Conservation (phyloP, 139 green algal species). For the Chlorella vulgaris region DNA sequence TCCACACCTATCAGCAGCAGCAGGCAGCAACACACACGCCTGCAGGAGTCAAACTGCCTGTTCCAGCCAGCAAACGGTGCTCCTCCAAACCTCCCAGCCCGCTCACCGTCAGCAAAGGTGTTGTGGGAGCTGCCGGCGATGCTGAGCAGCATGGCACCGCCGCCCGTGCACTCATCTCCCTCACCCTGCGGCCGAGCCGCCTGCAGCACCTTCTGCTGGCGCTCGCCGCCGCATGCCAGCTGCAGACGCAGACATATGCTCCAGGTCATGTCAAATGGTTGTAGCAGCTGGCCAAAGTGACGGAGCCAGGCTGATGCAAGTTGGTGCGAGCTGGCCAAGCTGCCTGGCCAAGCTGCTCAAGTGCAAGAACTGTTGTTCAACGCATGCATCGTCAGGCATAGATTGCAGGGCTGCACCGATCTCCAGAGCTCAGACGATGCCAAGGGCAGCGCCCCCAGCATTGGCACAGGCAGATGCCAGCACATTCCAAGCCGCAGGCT, state of each 20-base stretch:
- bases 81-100: not conserved
- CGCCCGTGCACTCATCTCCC: constrained; percentile 20
- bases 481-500: too few relatives aligned
- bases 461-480: too few relatives aligned
- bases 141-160: constrained; percentile 50
- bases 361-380: too few relatives aligned
- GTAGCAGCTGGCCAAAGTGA: not conserved
- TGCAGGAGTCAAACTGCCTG: not conserved
- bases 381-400: too few relatives aligned
- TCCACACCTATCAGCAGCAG: too few relatives aligned
- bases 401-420: too few relatives aligned
- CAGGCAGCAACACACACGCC: not conserved
- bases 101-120: constrained; percentile 43
- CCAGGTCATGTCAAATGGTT: too few relatives aligned
- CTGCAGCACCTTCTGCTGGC: constrained; percentile 54
- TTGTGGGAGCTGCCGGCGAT: constrained; percentile 51
- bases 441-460: too few relatives aligned
- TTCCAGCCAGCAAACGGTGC: not conserved
- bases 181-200: constrained; percentile 32
- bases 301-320: not conserved
- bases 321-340: too few relatives aligned
- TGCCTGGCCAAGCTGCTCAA: too few relatives aligned
- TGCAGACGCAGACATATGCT: constrained; percentile 19
- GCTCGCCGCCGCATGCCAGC: constrained; percentile 51
- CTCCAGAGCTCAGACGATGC: too few relatives aligned